Percentiles rank a stretch among this genome's conserved stretches.
Conservation (phyloP, 73 alveolate genomes). For the Paramecium biaurelia region DNA sequence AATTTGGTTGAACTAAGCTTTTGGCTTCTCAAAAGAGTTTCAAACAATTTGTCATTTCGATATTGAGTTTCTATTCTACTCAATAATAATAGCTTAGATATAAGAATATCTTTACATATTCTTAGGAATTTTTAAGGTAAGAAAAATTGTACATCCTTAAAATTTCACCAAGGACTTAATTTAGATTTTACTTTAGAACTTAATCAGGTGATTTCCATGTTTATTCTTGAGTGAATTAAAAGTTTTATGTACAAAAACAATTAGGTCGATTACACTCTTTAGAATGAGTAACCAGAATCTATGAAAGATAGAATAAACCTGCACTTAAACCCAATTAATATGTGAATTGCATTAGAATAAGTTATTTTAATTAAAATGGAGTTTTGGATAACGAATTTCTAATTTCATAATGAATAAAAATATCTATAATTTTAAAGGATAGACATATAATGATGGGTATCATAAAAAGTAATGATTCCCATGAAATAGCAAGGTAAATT, state of each 20-base stretch:
- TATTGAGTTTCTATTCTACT: not conserved
- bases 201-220: not conserved
- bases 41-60: not conserved
- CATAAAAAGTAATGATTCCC: not conserved
- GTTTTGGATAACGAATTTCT: not conserved
- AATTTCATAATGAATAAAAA: not conserved
- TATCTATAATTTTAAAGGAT: not conserved
- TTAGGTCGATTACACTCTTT: not conserved
- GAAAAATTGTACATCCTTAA: not conserved
- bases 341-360: not conserved
- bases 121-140: not conserved
- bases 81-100: not conserved
- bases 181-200: not conserved
- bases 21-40: not conserved
- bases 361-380: not conserved
- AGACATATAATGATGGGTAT: not conserved
- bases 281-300: not conserved
- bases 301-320: not conserved
- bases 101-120: not conserved
- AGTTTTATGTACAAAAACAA: not conserved
- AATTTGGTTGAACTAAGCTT: not conserved
- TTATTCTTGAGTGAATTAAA: not conserved
- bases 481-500: not conserved
- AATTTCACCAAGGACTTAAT: not conserved
- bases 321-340: not conserved